Base-by-base conservation (phyloP, 1,139 yeast genomes). In the Torulaspora pretoriensis region DNA sequence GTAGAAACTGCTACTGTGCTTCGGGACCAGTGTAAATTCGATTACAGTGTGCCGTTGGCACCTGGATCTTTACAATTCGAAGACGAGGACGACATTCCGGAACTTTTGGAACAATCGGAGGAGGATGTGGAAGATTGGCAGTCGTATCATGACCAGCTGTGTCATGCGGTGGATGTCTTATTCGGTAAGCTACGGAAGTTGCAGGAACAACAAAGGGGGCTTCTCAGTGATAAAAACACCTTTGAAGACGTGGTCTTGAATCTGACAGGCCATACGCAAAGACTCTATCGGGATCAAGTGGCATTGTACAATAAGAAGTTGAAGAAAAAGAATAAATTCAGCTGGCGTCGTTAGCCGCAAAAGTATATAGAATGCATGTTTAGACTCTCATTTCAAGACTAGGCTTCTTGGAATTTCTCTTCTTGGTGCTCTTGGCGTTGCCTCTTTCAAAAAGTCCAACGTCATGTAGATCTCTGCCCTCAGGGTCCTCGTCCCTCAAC, bases 401-500 rank as follows among this genome's bases (percentile, higher is more conserved):
- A 30, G 85, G 85, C 61, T 75, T 79, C 64, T 77, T 78, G 45
- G 72, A 68, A n/a, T 65, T 53, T 56, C 71, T 69, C 63, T 75
- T 77, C 61, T 70, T 76, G 33, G 64, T 47, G 17, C 66, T 64
- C 38, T 63, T 57, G 13, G 57, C 56, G 22, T 58, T 46, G 35
- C 61, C 57, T 44, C 68, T 69, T 30, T 74, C 77, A 53, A 77
- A 77, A 24, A 60, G 63, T 35, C 77, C 68, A 31, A 78, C 81
- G 40, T 72, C 71, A 38, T 57, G 58, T 43, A 81, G 70, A 56
- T 81, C 83, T 67, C 98, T 80, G 42, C 97, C 98, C 51, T 86
- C 78, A 53, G 80, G 80, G 66, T 94, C 99, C 50, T 78, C 75
- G 53, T 88, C 94, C 70, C 90, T 92, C 54, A 94, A 89, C 73